phyloP scores from a whole-genome alignment of 352 stramenopile species.

The Pythium sp. region DNA sequence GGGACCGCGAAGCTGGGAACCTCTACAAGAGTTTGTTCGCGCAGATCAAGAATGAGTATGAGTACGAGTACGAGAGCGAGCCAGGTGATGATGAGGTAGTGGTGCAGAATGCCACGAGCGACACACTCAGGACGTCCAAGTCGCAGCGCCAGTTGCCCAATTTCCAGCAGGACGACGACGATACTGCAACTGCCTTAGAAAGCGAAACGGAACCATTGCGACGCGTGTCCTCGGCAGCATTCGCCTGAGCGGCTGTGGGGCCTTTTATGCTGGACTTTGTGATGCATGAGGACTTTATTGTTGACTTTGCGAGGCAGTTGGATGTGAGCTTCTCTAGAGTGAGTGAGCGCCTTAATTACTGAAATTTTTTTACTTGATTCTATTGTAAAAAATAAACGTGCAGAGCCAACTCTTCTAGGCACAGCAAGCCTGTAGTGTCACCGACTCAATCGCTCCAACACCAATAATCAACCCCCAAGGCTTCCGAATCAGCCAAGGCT shows the following conservation, averaged over 20 bases:
- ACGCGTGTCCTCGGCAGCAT: not conserved
- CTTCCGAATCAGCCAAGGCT: too few relatives aligned
- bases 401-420: too few relatives aligned
- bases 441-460: too few relatives aligned
- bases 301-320: not conserved
- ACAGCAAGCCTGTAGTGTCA: too few relatives aligned
- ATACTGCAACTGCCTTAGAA: not conserved
- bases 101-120: not conserved
- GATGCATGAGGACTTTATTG: not conserved
- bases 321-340: not conserved
- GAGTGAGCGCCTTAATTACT: not conserved
- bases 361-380: too few relatives aligned
- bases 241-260: not conserved
- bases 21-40: conserved; percentile 73
- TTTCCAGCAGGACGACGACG: not conserved
- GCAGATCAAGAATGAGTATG: conserved; percentile 47
- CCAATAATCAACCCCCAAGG: too few relatives aligned
- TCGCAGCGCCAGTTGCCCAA: not conserved
- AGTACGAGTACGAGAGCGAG: conserved; percentile 5
- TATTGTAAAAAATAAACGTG: too few relatives aligned
- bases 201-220: not conserved
- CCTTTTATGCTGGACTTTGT: not conserved
- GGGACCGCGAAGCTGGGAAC: conserved; percentile 55
- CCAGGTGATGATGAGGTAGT: not conserved
- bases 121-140: not conserved